A percentile compares a stretch with the other conserved stretches of the same genome.
Conservation (phyloP, 805 yeast species). For the Myxozyma udenii region DNA sequence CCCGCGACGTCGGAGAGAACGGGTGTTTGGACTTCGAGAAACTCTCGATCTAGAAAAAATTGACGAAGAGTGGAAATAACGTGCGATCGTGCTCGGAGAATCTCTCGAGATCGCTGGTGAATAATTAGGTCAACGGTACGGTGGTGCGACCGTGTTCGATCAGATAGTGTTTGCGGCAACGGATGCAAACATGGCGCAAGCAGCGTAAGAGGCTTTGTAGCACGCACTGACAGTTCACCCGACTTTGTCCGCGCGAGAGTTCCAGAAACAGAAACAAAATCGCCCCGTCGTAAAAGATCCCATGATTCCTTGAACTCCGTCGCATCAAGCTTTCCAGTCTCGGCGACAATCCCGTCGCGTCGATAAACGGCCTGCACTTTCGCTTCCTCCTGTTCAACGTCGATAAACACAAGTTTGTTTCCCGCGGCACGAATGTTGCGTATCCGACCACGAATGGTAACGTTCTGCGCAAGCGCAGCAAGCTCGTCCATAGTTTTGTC, state of each 20-base stretch:
- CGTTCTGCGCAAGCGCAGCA: neutral
- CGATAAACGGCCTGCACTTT: constrained; percentile 61
- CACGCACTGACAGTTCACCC: constrained; percentile 73
- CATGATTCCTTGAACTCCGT: constrained; percentile 44
- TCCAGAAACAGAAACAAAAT: constrained; percentile 64
- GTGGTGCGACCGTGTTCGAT: constrained; percentile 57
- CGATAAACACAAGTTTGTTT: constrained; percentile 65
- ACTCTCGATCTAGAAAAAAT: constrained; percentile 54
- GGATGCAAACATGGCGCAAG: constrained; percentile 69
- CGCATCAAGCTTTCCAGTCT: constrained; percentile 36
- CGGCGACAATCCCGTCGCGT: constrained; percentile 46
- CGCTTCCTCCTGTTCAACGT: constrained; percentile 57
- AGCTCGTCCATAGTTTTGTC: constrained; percentile 10
- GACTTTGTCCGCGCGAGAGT: constrained; percentile 69
- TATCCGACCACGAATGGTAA: constrained; percentile 56
- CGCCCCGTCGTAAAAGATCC: constrained; percentile 61
- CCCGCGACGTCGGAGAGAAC: constrained; percentile 63
- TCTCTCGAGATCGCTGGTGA: constrained; percentile 49
- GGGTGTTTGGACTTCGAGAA: constrained; percentile 88
- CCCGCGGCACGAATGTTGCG: constrained; percentile 60
- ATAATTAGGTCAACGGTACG: constrained; percentile 73
- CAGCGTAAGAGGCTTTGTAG: constrained; percentile 48
- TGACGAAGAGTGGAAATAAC: constrained; percentile 55
- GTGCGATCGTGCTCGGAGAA: constrained; percentile 51
- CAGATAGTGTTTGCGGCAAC: constrained; percentile 58